Evolutionary conservation across 805 yeast species (phyloP).

Genomic region (Saturnispora quitensis): DNA sequence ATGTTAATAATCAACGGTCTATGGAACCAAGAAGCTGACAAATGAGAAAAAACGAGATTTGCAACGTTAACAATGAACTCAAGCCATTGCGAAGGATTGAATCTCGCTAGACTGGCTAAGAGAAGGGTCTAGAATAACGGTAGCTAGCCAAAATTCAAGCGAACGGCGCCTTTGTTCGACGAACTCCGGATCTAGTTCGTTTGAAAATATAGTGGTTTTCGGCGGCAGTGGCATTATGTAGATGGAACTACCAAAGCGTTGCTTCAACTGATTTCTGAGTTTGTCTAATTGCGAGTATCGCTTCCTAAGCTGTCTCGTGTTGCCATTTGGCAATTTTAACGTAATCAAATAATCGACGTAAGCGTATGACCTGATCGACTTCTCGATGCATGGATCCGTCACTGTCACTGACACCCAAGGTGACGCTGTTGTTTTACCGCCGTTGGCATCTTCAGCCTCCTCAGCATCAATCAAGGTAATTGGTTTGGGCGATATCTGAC

Average conservation of each 20-base stretch:
- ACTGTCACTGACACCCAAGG: slow-evolving; percentile 12
- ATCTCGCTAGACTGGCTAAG: slow-evolving; percentile 32
- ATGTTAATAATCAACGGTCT: not conserved
- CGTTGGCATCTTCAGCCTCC: slow-evolving; percentile 21
- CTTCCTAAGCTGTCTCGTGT: slow-evolving; percentile 40
- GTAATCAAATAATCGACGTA: slow-evolving; percentile 25
- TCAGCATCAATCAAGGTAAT: slow-evolving; percentile 30
- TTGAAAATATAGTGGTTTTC: slow-evolving; percentile 27
- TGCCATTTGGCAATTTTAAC: slow-evolving; percentile 22
- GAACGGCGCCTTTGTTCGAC: slow-evolving; percentile 47
- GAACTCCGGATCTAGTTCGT: slow-evolving; percentile 31
- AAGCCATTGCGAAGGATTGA: slow-evolving; percentile 29
- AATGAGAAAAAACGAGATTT: not conserved
- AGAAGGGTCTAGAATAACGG: slow-evolving; percentile 41
- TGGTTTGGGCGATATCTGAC: slow-evolving; percentile 20
- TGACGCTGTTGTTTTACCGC: slow-evolving; percentile 5
- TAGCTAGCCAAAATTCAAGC: slow-evolving; percentile 50
- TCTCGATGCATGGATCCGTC: slow-evolving; percentile 26
- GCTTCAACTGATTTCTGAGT: slow-evolving; percentile 33
- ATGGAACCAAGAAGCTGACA: not conserved
- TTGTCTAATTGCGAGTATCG: slow-evolving; percentile 57
- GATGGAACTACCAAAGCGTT: slow-evolving; percentile 30
- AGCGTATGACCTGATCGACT: slow-evolving; percentile 22
- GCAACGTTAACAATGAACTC: not conserved
- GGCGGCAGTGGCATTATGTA: slow-evolving; percentile 45